Evolutionary conservation across 208 protist species (phyloP), one percentile per base, ranked within the genome.

Genomic region (Leishmania amazonensis): DNA sequence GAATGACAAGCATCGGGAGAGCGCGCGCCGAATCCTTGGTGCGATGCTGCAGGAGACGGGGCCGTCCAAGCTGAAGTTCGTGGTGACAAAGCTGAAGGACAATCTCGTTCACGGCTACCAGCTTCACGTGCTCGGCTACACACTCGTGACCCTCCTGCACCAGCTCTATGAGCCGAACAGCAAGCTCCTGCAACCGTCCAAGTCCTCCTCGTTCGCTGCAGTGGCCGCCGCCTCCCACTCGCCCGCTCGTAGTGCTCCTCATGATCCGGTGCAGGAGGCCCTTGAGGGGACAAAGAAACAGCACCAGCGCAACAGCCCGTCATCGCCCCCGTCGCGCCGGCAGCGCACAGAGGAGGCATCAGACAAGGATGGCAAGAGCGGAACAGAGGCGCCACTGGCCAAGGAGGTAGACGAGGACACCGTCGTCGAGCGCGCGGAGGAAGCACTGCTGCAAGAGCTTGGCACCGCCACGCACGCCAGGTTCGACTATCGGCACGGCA

Each of bases 81-180:
- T 98, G 64, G 86, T 98, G 67, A 90, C 81, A 62, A 96, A 96
- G 86, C 91, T 98, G 19, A 89, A 92, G 83, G 93, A 96, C 86
- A 91, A 96, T 79, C 80, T 98, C 54, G 90, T 97, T 6, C 94
- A 98, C 75, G 96, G 96, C 72, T 98, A 98, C 83, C 96, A 98
- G 87, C 87, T 98, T 38, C 96, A 98, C 84, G 94, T 98, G 40
- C 88, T 98, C 47, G 96, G 96, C 47, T 98, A 97, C 87, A 98
- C 96, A 47, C 86, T 98, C 54, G 96, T 97, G 53, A 95, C 94
- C 40, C 86, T 97, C 45, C 88, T 98, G 45, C 91, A 94, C 81
- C 91, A 95, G 64, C 85, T 98, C n/a, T 97, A 96, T 86, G 95
- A 96, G 77, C 95, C 93, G 5, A 88, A 95, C 40, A 90, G 88